phyloP scores from a whole-genome alignment of 208 protist species.

The Angomonas ambiguus region DNA sequence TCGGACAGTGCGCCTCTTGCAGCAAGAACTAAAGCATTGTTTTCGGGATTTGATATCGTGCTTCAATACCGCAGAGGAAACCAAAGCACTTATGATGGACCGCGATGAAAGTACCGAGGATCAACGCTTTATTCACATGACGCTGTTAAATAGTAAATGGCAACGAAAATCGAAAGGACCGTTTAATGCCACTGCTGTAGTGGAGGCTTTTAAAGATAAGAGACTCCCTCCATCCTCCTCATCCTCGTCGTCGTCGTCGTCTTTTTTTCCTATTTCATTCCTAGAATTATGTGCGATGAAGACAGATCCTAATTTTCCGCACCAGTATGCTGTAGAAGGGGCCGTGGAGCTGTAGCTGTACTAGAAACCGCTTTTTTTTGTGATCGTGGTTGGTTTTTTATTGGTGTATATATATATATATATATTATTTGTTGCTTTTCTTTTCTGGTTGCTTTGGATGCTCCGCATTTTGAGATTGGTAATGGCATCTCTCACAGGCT shows the following conservation, averaged over 20 bases:
- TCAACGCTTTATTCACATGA: slow-evolving; percentile 57
- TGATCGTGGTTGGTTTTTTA: too few relatives aligned
- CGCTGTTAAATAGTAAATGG: slow-evolving; percentile 83
- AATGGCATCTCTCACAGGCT: too few relatives aligned
- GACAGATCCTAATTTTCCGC: slow-evolving; percentile 10
- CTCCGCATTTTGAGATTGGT: too few relatives aligned
- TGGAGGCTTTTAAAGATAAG: slow-evolving; percentile 17
- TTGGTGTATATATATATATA: too few relatives aligned
- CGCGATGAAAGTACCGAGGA: slow-evolving; percentile 10
- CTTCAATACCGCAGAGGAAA: neutral
- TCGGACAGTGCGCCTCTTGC: neutral
- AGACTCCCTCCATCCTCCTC: too few relatives aligned
- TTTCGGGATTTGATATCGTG: neutral
- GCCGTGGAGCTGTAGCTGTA: too few relatives aligned
- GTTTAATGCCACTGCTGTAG: slow-evolving; percentile 38
- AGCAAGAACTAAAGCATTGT: neutral
- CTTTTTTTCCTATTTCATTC: slow-evolving; percentile 19
- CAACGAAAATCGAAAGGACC: slow-evolving; percentile 13
- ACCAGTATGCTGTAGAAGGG: too few relatives aligned
- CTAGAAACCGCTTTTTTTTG: too few relatives aligned
- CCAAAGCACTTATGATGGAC: too few relatives aligned
- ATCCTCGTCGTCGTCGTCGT: too few relatives aligned
- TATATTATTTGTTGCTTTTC: too few relatives aligned
- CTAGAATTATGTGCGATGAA: slow-evolving; percentile 16
- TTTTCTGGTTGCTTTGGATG: too few relatives aligned